Evolutionary conservation across 345 rosid species (phyloP).

Genomic region (Angophora floribunda): DNA sequence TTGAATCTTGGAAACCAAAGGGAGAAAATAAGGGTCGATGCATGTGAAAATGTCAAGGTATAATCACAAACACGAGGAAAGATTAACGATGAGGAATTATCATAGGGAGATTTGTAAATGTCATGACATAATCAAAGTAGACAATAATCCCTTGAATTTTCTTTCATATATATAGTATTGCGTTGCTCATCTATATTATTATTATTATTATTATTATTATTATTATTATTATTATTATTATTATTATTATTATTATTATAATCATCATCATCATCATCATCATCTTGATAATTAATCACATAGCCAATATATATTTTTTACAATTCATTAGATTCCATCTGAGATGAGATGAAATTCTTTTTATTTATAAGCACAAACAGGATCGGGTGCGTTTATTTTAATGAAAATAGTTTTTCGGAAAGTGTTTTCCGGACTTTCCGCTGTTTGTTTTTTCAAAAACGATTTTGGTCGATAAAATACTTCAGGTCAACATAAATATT

Average conservation of each 20-base stretch:
- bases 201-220: no score
- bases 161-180: background rate
- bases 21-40: background rate
- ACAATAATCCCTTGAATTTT: background rate
- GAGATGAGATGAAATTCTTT: background rate
- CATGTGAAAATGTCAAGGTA: background rate
- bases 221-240: no score
- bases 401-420: no score
- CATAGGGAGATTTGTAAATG: background rate
- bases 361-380: background rate
- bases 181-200: no score
- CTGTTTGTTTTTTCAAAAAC: no score
- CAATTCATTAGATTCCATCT: background rate
- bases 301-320: background rate
- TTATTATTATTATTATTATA: no score
- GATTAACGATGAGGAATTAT: accelerated
- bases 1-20: background rate
- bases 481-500: no score
- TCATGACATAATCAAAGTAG: background rate
- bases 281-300: background rate
- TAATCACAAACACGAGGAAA: background rate
- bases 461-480: no score
- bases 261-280: background rate
- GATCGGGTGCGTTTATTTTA: no score
- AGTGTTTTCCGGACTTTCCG: no score